Evolutionary conservation across 1,139 yeast genomes (phyloP), one percentile per base, ranked within the genome.

Genomic region (Debaryomyces psychrophilus): DNA sequence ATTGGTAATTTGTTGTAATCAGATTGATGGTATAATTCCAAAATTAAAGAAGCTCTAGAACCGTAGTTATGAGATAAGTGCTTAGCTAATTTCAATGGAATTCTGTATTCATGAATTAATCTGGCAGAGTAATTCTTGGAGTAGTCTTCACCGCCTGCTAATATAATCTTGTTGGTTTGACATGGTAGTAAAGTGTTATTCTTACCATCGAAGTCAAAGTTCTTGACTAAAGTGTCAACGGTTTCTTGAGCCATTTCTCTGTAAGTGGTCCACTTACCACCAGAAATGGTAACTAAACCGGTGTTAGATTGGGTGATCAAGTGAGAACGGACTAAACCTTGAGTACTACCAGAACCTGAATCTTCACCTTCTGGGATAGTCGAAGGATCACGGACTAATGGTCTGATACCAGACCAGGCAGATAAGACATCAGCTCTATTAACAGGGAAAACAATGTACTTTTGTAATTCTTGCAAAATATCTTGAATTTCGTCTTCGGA

Each of bases 181-280:
- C 96, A 88, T 31, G 84, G 81, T 54, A 73, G 74, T 31, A 75
- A 50, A 8, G 66, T 60, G 20, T 41, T 41, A 36, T 61, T 54
- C 52, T 64, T 68, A 38, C 62, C 67, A 39, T 64, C 65, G 46
- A 80, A 76, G 44, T 67, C 65, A 54, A 73, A 77, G 45, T 75
- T 68, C 60, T 81, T 76, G 46, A 89, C 77, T 49, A 89, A 82
- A 56, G 82, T 83, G 67, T 89, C 87, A 44, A 92, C 85, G 41
- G 97, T 89, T 72, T 92, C 97, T 71, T 90, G 85, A 31, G 98
- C 97, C 98, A 92, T 92, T 73, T 90, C 96, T 73, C 98, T 82
- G 74, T 90, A 92, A 35, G 98, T 92, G 47, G 98, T 92, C 98
- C 98, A 92, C 71, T 92, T 92, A 68, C 98, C 98, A 61, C 98